Evolutionary conservation across 495 filamentous ascomycete genomes (phyloP), one percentile per base, ranked within the genome.

Genomic region (Clavariopsis aquatica): DNA sequence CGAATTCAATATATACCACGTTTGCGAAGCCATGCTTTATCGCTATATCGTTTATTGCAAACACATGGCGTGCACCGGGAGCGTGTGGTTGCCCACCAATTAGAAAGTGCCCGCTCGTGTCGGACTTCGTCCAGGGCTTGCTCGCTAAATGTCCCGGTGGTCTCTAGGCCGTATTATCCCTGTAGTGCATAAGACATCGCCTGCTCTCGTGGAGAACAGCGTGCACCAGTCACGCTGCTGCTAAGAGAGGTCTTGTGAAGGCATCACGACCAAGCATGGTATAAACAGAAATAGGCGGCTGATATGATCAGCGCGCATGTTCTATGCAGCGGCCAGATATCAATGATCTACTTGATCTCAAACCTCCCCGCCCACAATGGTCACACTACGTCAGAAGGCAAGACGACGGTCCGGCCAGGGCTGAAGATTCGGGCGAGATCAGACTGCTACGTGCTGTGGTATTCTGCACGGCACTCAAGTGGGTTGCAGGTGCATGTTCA

Each of bases 81-180:
- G 43, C 41, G 38, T 38, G 49, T 47, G 38, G 19, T 23, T 24
- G 17, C 24, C 27, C 13, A 12, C 60, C 60, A 63, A 63, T 63
- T 52, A 63, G 22, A 56, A n/a, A 56, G n/a, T 22, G 3, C 59
- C 49, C 53, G 51, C n/a, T 34, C 5, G 31, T 34, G 31, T 34
- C 59, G 59, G 49, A 62, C 59, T 60, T 60, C 57, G 38, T 19
- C 29, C 36, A 36, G 46, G n/a, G 20, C 58, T 62, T 41, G 56
- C 56, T 62, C 56, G 56, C 56, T 62, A 52, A 60, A 51, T 24
- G 15, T 26, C 53, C 45, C 22, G 47, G 26, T n/a, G 26, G 38
- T n/a, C 20, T 47, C 57, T 60, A 51, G 57, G 31, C 53, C 58
- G 58, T 52, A 53, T 53, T 24, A 1, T 24, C 58, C 58, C 36